Evolutionary conservation across 352 stramenopile species (phyloP), one percentile per base, ranked within the genome.

Genomic region (Phytopythium helicoides): DNA sequence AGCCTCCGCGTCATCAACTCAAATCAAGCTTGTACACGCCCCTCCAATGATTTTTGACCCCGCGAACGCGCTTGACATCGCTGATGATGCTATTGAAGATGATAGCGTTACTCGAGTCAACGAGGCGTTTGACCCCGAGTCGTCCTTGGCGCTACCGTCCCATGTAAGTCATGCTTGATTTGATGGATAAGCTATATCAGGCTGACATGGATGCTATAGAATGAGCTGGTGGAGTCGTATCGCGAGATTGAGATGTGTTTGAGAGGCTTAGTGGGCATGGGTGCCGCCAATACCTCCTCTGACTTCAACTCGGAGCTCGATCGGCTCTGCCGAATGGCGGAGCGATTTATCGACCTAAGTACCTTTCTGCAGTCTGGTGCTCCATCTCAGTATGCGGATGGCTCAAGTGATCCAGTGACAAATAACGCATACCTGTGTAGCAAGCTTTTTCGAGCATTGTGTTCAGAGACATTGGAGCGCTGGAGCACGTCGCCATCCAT

Each of bases 81-180:
- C 22, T 15, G 38, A 49, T 0, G 12, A 26, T 19, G 34, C 45
- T 5, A 15, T 23, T n/a, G 40, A 45, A 33, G 48, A 36, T 1
- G 47, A 54, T 3, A 28, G 54, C 10, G 51, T 60, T 4, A 46
- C 18, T 15, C 15, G 35, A 5, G n/a, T 5, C 3, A 35, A 55
- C 10, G 36, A 53, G 21, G 51, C 69, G 8, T 74, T 78, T 42
- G 65, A 64, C 9, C 54, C 73, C 0, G 77, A 86, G 35, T 56
- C 77, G 2, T 88, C 73, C 1, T 37, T 88, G 3, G 64, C 71
- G 25, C 61, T 88, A 0, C 75, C 77, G 9, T 86, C 77, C 1
- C 62, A 64, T 19, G 71, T 81, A 52, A 9, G n/a, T 26, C 12
- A 3, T 3, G 1, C 3, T 34, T 0, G 36, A 19, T 36, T 26